phyloP scores from a whole-genome alignment of 2,329 filamentous ascomycete species.

The Arthrobotrys megalospora region DNA sequence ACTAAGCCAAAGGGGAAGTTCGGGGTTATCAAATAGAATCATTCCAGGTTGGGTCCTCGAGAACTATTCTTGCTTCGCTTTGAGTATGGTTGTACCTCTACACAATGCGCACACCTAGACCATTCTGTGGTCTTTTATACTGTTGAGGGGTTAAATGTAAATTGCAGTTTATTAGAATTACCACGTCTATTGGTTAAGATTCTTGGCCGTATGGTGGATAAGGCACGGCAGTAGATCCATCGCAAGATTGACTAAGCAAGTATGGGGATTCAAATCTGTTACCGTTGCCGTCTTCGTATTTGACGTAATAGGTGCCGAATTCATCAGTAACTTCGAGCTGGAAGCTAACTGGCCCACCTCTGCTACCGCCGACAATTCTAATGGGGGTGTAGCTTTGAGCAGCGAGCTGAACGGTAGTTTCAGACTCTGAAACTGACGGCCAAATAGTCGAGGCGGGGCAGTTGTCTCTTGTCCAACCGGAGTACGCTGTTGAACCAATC shows the following conservation, averaged over 20 bases:
- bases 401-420: background rate
- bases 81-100: too few relatives aligned
- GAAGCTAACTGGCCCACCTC: background rate
- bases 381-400: background rate
- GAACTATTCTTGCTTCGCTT: too few relatives aligned
- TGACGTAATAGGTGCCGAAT: slow-evolving; percentile 1
- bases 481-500: slow-evolving; percentile 3
- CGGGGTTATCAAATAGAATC: too few relatives aligned
- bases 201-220: background rate
- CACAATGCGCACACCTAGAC: too few relatives aligned
- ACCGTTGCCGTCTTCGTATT: background rate
- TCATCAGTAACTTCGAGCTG: slow-evolving; percentile 5
- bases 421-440: background rate
- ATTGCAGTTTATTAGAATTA: too few relatives aligned
- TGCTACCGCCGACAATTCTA: slow-evolving; percentile 5
- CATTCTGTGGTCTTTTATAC: too few relatives aligned
- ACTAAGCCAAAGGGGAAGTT: too few relatives aligned
- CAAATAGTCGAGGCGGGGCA: slow-evolving; percentile 5
- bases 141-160: too few relatives aligned
- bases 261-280: background rate
- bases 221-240: background rate
- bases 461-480: slow-evolving; percentile 20
- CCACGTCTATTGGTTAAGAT: background rate
- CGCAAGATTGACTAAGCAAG: background rate
- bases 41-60: too few relatives aligned